phyloP scores from a whole-genome alignment of 768 basidiomycete species.

The Coprinopsis sp. region DNA sequence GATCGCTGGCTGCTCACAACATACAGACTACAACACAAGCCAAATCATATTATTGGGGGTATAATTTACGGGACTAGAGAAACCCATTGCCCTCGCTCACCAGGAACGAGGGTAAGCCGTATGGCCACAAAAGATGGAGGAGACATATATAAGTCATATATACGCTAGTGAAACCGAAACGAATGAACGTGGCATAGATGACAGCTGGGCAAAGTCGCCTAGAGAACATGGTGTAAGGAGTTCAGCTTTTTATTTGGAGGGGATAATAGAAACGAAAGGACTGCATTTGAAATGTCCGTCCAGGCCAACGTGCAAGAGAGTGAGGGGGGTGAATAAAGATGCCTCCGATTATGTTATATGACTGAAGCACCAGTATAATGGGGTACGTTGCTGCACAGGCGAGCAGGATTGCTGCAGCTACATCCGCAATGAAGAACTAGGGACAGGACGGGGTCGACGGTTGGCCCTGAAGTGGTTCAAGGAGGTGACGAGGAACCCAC shows the following conservation, averaged over 20 bases:
- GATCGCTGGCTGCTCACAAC: no score
- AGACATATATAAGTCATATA: background rate
- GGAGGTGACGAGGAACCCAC: conserved; percentile 5
- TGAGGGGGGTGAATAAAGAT: conserved; percentile 8
- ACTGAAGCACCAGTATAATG: background rate
- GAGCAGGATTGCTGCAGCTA: conserved; percentile 9
- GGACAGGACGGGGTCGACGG: conserved; percentile 7
- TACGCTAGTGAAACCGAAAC: background rate
- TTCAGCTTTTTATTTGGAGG: conserved; percentile 1
- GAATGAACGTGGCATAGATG: background rate
- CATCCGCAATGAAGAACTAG: conserved; percentile 5
- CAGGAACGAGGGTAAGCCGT: no score
- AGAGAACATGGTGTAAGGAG: conserved; percentile 1
- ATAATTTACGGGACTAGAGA: no score
- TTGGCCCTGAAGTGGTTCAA: conserved; percentile 8
- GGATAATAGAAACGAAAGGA: conserved; percentile 4
- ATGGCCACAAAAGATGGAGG: no score
- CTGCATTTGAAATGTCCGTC: conserved; percentile 12
- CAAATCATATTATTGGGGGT: no score
- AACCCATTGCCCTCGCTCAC: no score
- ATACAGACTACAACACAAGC: no score
- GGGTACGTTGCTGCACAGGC: background rate
- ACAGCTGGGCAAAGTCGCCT: conserved; percentile 2
- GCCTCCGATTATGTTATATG: conserved; percentile 4
- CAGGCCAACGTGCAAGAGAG: conserved; percentile 11